Base-by-base conservation (phyloP, 2,329 filamentous ascomycete species). In the Ophiostoma montium region DNA sequence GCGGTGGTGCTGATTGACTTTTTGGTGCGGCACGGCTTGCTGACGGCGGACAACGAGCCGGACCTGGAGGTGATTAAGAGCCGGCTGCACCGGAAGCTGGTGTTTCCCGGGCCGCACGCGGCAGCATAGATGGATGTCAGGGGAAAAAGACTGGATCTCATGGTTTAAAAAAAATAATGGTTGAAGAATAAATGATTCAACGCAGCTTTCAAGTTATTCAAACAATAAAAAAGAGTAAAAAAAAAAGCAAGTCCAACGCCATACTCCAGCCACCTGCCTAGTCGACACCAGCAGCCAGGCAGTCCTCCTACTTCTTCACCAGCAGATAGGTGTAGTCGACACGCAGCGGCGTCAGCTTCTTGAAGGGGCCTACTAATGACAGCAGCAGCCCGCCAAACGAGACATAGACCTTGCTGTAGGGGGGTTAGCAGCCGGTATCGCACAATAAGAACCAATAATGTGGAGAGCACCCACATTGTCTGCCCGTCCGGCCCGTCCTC, bases 261-360 rank as follows among this genome's bases (percentile, higher is more conserved):
- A 15, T 6, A 33, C 32, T 5, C 32, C 32, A 15, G n/a, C n/a
- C n/a, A n/a, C n/a, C n/a, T n/a, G n/a, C n/a, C n/a, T n/a, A n/a
- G n/a, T n/a, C n/a, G n/a, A n/a, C n/a, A n/a, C 31, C 42, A 19
- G 4, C 15, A 9, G 10, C 6, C 16, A 9, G 35, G 30, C 19
- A 12, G 32, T 32, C 5, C n/a, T 21, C 49, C 61, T 67, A 90
- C 80, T 94, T 95, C 79, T 95, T 98, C 58, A 94, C 72, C 53
- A 96, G 75, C 53, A 98, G 76, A 64, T 98, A 98, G 55, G 94
- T 80, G 62, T 95, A 83, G 64, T 98, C 92, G 60, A 95, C 90
- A 59, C 88, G 80, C 61, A 98, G 69, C 27, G 88, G 84, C 32
- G 85, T 94, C 54, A 98, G 78, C 71, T 95, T 95, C 74, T 92